phyloP scores from a whole-genome alignment of 23 red algal species.

The Cyanidioschyzon merolae region DNA sequence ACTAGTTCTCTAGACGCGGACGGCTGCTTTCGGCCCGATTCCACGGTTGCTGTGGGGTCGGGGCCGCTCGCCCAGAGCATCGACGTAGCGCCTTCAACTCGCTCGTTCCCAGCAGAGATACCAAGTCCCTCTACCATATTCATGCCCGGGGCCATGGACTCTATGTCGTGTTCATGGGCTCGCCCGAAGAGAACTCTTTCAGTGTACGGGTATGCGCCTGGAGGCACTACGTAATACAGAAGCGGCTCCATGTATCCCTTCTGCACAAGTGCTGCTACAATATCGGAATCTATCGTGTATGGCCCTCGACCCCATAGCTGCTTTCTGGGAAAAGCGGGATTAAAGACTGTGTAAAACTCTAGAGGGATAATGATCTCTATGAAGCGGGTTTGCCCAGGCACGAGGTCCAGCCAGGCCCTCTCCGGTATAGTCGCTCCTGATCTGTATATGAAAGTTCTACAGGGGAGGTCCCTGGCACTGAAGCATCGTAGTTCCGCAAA shows the following conservation, averaged over 20 bases:
- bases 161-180: neutral
- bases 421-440: neutral
- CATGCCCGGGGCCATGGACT: neutral
- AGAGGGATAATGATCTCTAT: conserved; percentile 29
- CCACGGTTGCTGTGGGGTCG: neutral
- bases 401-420: neutral
- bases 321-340: conserved; percentile 23
- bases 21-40: too few relatives aligned
- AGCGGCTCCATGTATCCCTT: conserved; percentile 25
- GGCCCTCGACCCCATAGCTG: conserved; percentile 41
- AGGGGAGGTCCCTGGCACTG: neutral
- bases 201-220: conserved; percentile 13
- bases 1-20: neutral
- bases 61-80: neutral
- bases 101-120: neutral
- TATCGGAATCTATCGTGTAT: conserved; percentile 60
- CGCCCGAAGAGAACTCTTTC: conserved; percentile 1
- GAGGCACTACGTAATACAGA: conserved; percentile 8
- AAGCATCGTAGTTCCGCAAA: neutral
- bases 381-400: neutral
- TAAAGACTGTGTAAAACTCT: conserved; percentile 33
- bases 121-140: conserved; percentile 12
- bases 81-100: neutral
- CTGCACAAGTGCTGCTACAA: conserved; percentile 45
- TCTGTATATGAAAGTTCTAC: neutral